Evolutionary conservation across 176 grass and related monocot genomes (phyloP).

Genomic region (Juncus inflexus): DNA sequence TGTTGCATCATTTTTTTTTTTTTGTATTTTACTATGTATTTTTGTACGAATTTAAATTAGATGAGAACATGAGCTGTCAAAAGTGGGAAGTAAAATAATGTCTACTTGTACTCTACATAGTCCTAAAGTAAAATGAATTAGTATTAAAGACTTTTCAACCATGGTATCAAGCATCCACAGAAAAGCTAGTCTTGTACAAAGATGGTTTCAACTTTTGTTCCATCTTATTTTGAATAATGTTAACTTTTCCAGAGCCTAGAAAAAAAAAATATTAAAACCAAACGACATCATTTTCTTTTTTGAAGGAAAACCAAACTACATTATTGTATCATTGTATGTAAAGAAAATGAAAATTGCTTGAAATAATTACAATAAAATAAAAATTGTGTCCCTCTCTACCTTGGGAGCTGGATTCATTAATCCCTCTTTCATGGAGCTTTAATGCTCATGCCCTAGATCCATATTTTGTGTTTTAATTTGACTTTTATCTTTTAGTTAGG

Average conservation of each 20-base stretch:
- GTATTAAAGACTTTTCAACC: neutral
- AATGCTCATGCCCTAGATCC: too few relatives aligned
- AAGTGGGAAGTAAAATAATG: neutral
- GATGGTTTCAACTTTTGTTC: constrained; percentile 13
- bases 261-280: neutral
- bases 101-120: neutral
- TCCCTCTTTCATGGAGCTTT: constrained; percentile 9
- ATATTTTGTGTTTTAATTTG: too few relatives aligned
- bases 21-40: too few relatives aligned
- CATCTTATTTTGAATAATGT: neutral
- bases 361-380: too few relatives aligned
- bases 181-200: neutral
- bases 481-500: too few relatives aligned
- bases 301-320: neutral
- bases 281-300: neutral
- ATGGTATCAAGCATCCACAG: constrained; percentile 10
- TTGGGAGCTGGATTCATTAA: neutral
- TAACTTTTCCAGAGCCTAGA: neutral
- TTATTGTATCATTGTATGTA: neutral
- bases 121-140: constrained; percentile 2
- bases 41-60: too few relatives aligned
- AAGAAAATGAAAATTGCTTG: too few relatives aligned
- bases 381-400: too few relatives aligned
- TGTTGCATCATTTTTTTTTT: too few relatives aligned
- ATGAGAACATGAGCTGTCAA: too few relatives aligned